Base-by-base conservation (phyloP, 2,329 filamentous ascomycete species). In the Trichothecium roseum region DNA sequence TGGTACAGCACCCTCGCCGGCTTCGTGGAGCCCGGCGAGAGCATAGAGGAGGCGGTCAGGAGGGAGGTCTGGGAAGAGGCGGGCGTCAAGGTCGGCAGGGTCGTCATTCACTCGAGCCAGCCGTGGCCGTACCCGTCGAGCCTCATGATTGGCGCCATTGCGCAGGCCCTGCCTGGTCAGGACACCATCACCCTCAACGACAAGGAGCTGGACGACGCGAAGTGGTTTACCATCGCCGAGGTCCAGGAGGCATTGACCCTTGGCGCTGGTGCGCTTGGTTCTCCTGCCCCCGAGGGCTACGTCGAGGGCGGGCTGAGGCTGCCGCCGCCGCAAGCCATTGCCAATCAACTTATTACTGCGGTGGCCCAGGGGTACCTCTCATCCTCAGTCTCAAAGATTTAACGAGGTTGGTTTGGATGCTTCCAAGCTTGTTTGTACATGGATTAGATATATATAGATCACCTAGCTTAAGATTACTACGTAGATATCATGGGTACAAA, bases 1-100 rank as follows among this genome's bases (percentile, higher is more conserved):
- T 94, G 83, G 84, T 95, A 89, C 66, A 85, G 78, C 48, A 93
- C 88, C 0, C 75, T 98, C 9, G 84, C 84, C 3, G 85, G 85
- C 1, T 93, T 93, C 59, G 74, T 88, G 38, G 85, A 93, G 59
- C 84, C 84, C 0, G 84, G 81, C 2, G 85, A 93, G 64, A 85
- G 80, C 2, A 76, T 91, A 37, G 85, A 93, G 57, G 84, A 91
- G 57, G 82, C 84, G 1, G 84, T 89, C 5, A 71, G 84, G 2
- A 71, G 85, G 37, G 85, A 93, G 61, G 82, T 88, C 3, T 88
- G 84, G 81, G 85, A 93, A 55, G 85, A 93, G 59, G 77, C 79
- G 28, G 85, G 85, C 13, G 84, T 91, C 22, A 64, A 63, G 6
- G 73, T 89, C 9, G 84, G 83, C 18, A 69, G 84, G 1, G 85